Conservation (phyloP, 148 eudicot genomes). For the Rhododendron ovatum region DNA sequence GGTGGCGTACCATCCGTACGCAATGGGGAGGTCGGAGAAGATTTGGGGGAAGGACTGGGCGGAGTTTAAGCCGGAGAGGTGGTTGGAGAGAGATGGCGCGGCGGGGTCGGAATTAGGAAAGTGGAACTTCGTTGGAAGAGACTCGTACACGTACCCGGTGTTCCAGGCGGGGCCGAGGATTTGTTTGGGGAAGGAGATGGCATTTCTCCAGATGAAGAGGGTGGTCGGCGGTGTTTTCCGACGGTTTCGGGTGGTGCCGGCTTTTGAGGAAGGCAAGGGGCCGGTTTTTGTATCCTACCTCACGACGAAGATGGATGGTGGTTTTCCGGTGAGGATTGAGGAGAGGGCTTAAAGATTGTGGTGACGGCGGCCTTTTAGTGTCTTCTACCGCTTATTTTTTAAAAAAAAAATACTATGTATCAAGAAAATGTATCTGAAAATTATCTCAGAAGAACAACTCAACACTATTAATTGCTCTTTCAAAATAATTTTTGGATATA, state of each 20-base stretch:
- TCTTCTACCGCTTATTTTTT: no score
- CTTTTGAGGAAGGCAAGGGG: not conserved
- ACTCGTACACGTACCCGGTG: conserved; percentile 20
- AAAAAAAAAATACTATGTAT: rapidly evolving
- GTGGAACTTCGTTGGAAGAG: conserved; percentile 8
- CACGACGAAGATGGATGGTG: conserved; percentile 27
- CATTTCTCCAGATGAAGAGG: conserved; percentile 29
- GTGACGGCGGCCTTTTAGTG: no score
- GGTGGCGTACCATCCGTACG: conserved; percentile 18
- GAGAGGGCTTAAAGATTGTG: not conserved
- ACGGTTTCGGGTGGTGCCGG: conserved; percentile 20
- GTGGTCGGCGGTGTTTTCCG: conserved; percentile 16
- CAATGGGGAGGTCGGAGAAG: conserved; percentile 29
- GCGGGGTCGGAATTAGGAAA: not conserved
- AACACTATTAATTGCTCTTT: no score
- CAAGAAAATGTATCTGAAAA: no score
- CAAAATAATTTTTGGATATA: rapidly evolving
- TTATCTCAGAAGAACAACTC: rapidly evolving
- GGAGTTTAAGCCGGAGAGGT: conserved; percentile 19
- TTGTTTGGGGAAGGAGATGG: conserved; percentile 35
- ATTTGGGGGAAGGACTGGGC: conserved; percentile 29
- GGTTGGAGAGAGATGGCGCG: conserved; percentile 4
- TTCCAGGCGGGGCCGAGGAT: conserved; percentile 31
- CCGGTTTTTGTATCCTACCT: conserved; percentile 16
- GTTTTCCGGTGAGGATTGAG: conserved; percentile 17